A percentile compares a stretch with the other conserved stretches of the same genome.
Conservation (phyloP, 1,284 basidiomycete genomes). For the Mycocalia duriaeana region DNA sequence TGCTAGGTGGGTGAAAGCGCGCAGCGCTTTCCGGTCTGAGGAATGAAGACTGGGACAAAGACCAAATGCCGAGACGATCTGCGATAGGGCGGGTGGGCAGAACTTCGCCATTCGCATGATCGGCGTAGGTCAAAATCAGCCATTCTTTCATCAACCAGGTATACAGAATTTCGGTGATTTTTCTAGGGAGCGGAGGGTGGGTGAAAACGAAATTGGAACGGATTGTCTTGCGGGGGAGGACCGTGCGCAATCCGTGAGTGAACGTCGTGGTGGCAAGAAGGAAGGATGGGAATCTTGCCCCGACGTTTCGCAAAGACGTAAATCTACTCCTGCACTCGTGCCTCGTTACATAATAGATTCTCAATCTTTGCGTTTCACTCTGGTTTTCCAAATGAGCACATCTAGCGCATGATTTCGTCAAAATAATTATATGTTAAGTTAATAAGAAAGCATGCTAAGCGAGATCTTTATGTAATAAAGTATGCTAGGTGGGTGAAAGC, state of each 20-base stretch:
- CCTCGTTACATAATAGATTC: neutral
- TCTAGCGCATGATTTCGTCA: too few species aligned
- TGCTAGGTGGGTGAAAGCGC: neutral
- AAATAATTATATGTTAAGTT: too few species aligned
- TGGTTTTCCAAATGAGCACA: too few species aligned
- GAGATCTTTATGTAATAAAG: neutral
- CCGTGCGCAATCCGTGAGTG: neutral
- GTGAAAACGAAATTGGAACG: neutral
- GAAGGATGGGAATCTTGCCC: neutral
- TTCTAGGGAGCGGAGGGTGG: neutral
- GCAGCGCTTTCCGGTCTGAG: neutral
- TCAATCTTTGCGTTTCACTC: too few species aligned
- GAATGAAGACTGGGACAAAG: neutral
- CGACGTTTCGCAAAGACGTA: neutral
- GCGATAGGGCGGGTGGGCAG: neutral
- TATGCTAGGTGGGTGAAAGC: slow-evolving; percentile 1
- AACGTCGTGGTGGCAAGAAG: neutral
- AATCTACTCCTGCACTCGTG: neutral
- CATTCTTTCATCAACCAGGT: neutral
- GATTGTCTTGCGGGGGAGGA: neutral
- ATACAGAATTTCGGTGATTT: neutral
- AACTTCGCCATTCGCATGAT: neutral
- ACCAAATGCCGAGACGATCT: neutral
- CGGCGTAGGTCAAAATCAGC: neutral
- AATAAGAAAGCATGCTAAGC: too few species aligned